Conservation (phyloP, 2,329 filamentous ascomycete species). For the Proliferodiscus dingleyae region DNA sequence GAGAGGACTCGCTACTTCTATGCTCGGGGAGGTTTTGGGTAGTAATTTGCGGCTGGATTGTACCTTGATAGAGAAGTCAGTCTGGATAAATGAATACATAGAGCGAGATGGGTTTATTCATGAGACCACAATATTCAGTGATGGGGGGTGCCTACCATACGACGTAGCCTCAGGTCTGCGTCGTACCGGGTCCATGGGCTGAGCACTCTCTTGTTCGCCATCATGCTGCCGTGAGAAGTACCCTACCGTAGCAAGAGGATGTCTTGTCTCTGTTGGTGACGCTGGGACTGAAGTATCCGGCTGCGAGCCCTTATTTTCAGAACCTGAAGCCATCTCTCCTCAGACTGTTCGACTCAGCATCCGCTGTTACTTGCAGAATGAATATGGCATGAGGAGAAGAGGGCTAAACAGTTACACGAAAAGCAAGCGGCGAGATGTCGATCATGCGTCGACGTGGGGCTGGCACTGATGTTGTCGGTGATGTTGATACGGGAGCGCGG, state of each 20-base stretch:
- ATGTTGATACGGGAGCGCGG: not conserved
- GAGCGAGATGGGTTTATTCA: no score
- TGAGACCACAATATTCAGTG: no score
- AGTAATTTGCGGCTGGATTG: conserved; percentile 17
- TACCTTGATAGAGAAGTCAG: conserved; percentile 20
- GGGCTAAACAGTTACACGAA: not conserved
- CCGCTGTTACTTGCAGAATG: not conserved
- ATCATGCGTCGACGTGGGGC: not conserved
- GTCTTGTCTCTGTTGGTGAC: conserved; percentile 49
- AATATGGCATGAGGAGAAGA: not conserved
- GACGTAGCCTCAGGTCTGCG: conserved; percentile 44
- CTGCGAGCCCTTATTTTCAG: conserved; percentile 6
- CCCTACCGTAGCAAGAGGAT: conserved; percentile 30
- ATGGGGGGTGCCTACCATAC: conserved; percentile 57
- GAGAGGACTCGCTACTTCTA: conserved; percentile 27
- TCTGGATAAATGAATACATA: conserved; percentile 1
- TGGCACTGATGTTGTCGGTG: not conserved
- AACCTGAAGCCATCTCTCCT: conserved; percentile 17
- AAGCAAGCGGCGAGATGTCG: no score
- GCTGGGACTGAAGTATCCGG: conserved; percentile 29
- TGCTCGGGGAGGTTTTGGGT: conserved; percentile 18
- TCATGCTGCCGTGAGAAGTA: conserved; percentile 36
- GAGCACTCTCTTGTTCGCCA: conserved; percentile 48
- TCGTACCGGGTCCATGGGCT: conserved; percentile 56
- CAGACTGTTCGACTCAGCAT: not conserved